These are phyloP conservation scores for Globisporangium parvum DNA, from an alignment of 352 stramenopile genomes.

Conservation along the genomic window DNA sequence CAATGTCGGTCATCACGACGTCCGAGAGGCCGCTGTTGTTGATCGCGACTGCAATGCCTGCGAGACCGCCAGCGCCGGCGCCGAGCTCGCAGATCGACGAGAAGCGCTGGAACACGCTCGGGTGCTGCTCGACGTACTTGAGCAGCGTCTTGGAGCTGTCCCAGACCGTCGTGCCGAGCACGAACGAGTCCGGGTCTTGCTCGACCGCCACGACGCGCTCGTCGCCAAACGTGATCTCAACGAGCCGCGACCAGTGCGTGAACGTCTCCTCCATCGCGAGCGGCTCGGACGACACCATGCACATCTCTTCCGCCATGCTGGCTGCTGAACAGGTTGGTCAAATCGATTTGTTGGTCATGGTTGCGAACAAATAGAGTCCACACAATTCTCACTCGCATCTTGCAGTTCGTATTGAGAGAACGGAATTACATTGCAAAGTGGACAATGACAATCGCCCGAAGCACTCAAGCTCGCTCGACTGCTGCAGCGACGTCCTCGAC, in stretches of 20 bases:
- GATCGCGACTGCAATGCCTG: conserved; percentile 70
- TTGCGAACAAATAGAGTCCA: no score
- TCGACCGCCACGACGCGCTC: conserved; percentile 45
- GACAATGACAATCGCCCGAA: no score
- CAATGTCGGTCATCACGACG: conserved; percentile 75
- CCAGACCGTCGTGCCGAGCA: conserved; percentile 79
- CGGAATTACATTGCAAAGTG: no score
- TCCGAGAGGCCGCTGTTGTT: conserved; percentile 45
- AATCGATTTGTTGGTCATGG: no score
- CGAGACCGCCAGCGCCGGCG: conserved; percentile 63
- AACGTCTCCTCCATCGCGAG: conserved; percentile 70
- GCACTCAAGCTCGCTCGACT: background rate
- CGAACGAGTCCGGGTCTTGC: conserved; percentile 79
- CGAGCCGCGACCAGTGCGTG: conserved; percentile 73
- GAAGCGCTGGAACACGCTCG: conserved; percentile 39
- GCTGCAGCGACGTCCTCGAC: background rate
- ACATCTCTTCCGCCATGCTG: conserved; percentile 49
- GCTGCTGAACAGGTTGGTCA: no score
- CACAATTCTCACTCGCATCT: no score
- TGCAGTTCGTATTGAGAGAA: no score
- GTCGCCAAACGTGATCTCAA: conserved; percentile 44
- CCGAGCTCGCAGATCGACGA: conserved; percentile 71
- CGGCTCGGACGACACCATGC: conserved; percentile 43
- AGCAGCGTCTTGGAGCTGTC: conserved; percentile 83
- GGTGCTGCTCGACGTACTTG: conserved; percentile 76